Evolutionary conservation across 192 early-diverging fungal species (phyloP), one percentile per base, ranked within the genome.

Genomic region (Podila minutissima): DNA sequence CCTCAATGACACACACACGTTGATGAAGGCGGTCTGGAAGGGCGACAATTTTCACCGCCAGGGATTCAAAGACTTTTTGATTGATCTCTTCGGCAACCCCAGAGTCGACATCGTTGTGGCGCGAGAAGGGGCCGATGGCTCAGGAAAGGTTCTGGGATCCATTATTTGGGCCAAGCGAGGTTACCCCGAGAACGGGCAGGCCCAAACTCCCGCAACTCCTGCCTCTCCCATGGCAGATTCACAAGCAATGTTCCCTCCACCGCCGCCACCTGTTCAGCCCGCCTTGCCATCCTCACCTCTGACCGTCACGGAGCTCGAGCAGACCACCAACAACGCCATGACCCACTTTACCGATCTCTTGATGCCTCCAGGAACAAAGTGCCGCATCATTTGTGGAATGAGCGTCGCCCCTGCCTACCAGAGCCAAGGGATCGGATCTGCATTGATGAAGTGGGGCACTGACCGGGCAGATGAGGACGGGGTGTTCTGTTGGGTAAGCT

Each of bases 401-500:
- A 60, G 19, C n/a, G 64, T 73, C 1, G 63, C 71, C 5, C 71
- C 71, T 12, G 71, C 37, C 1, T 73, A 73, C n/a, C 71, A 73
- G 13, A 29, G 71, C 26, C 62, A 73, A 46, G 71, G 71, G n/a
- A 60, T 73, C 46, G 71, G 71, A 31, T 66, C 71, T 6, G 71
- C 71, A 24, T 41, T 73, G n/a, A 46, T 73, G 71, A 73, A 66
- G 41, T 73, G 71, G 71, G 71, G 71, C 20, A 66, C 71, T 2
- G 71, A 73, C 12, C 29, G 37, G 64, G 71, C 71, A 15, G 71
- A 73, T 41, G 17, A 73, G 55, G 71, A 73, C 8, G 55, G 57
- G 0, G 71, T 73, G 31, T 66, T 33, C 35, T 49, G 63, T 19
- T 73, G 62, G 51, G 71, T 73, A 12, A 73, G 71, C 31, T 66